Percentiles rank a stretch among this genome's conserved stretches.
These are phyloP conservation scores for Sporothrix humicola DNA, from an alignment of 2,329 filamentous ascomycete genomes.

Conservation along the genomic window DNA sequence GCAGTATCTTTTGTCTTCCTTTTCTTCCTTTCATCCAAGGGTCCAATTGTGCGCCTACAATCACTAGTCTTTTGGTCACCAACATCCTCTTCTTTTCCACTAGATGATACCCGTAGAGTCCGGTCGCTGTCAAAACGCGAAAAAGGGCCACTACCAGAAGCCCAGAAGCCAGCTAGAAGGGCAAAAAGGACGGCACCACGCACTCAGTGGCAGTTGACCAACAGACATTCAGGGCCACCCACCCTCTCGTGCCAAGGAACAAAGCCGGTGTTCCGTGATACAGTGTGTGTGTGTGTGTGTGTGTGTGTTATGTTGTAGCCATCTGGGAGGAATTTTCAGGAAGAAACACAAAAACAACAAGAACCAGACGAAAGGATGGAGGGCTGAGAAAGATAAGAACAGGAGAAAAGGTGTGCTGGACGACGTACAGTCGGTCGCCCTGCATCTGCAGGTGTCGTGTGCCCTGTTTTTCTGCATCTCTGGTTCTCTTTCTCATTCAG, in stretches of 20 bases:
- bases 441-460: constrained; percentile 24
- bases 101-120: background rate
- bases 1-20: background rate
- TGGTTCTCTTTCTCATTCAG: background rate
- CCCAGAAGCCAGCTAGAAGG: constrained; percentile 11
- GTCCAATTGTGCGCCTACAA: background rate
- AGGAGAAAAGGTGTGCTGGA: background rate
- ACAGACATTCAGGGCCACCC: background rate
- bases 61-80: background rate
- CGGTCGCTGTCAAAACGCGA: background rate
- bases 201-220: background rate
- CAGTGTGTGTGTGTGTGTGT: background rate
- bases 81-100: background rate
- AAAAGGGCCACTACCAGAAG: background rate
- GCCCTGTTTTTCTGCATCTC: constrained; percentile 17
- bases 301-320: background rate
- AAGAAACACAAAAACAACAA: background rate
- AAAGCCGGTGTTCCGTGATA: constrained; percentile 8
- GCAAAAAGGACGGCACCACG: background rate
- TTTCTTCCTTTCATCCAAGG: background rate
- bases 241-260: constrained; percentile 25
- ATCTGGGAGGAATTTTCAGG: background rate
- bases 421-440: background rate
- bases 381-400: constrained; percentile 8
- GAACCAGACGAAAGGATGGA: background rate